phyloP scores from a whole-genome alignment of 169 alveolate species.

The Cryptosporidium felis region DNA sequence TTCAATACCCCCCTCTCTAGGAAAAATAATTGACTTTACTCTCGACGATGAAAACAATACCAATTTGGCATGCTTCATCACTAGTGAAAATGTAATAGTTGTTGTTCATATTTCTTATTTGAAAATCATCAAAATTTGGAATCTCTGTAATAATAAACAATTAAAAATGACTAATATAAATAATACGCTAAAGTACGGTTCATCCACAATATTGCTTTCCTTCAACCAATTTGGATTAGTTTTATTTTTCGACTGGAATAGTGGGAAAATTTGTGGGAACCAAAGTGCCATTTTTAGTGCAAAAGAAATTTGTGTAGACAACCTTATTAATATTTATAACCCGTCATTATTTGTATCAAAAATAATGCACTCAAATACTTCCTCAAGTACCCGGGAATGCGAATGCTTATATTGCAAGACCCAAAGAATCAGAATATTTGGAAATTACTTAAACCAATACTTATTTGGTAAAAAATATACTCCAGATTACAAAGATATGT shows the following conservation, averaged over 20 bases:
- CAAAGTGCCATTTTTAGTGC: neutral
- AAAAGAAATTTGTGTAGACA: neutral
- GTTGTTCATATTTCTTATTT: neutral
- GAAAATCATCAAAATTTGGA: conserved; percentile 18
- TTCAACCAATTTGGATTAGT: neutral
- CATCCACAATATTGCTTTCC: neutral
- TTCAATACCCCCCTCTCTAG: conserved; percentile 26
- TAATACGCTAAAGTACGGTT: neutral
- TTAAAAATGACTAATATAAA: neutral
- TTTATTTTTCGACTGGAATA: conserved; percentile 11
- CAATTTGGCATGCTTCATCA: neutral
- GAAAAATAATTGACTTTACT: conserved; percentile 15
- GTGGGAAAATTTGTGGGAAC: neutral
- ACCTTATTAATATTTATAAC: neutral
- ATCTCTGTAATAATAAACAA: neutral
- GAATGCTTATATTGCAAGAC: conserved; percentile 6
- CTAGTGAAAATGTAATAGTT: conserved; percentile 3
- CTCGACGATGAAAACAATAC: neutral
- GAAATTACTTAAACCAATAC: conserved; percentile 32
- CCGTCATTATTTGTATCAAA: neutral
- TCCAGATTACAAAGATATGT: neutral
- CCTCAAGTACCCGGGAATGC: neutral
- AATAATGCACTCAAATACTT: neutral
- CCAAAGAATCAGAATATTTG: conserved; percentile 13
- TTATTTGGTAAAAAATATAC: neutral